phyloP scores from a whole-genome alignment of 352 stramenopile genomes.

The Phytophthora megakarya region DNA sequence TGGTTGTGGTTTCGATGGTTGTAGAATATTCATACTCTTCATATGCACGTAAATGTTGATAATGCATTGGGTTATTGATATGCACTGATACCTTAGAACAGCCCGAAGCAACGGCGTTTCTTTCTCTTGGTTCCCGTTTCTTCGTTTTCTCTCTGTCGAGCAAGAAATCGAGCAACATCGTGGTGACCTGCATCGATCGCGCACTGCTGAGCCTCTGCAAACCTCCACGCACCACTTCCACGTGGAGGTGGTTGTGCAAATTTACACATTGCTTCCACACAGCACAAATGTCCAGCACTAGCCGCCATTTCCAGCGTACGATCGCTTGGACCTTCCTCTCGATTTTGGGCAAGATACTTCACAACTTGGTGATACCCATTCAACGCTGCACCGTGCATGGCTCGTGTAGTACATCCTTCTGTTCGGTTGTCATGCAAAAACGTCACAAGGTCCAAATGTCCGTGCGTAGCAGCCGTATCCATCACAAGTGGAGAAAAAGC shows the following conservation, averaged over 20 bases:
- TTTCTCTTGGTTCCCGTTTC: background rate
- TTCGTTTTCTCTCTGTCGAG: background rate
- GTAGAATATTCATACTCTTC: no score
- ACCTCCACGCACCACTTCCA: conserved; percentile 16
- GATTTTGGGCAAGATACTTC: conserved; percentile 24
- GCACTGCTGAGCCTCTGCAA: conserved; percentile 16
- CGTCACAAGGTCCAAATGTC: conserved; percentile 29
- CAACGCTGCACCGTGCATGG: conserved; percentile 34
- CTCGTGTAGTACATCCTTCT: conserved; percentile 33
- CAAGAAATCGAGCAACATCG: conserved; percentile 29
- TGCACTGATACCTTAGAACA: conserved; percentile 9
- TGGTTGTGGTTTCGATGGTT: conserved; percentile 35
- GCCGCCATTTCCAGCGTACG: conserved; percentile 25
- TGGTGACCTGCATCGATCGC: conserved; percentile 15
- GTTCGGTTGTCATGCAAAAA: conserved; percentile 29
- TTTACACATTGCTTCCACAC: conserved; percentile 24
- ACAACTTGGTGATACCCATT: conserved; percentile 35
- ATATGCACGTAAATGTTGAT: background rate
- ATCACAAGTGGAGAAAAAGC: conserved; percentile 34
- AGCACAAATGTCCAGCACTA: conserved; percentile 23
- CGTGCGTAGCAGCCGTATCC: conserved; percentile 35
- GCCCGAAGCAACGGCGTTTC: conserved; percentile 8
- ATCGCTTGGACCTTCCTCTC: conserved; percentile 16
- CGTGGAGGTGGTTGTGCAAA: conserved; percentile 15
- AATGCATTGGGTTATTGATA: conserved; percentile 3